Base-by-base conservation (phyloP, 2,329 filamentous ascomycete genomes). In the Sporothrix brunneoviolacea region DNA sequence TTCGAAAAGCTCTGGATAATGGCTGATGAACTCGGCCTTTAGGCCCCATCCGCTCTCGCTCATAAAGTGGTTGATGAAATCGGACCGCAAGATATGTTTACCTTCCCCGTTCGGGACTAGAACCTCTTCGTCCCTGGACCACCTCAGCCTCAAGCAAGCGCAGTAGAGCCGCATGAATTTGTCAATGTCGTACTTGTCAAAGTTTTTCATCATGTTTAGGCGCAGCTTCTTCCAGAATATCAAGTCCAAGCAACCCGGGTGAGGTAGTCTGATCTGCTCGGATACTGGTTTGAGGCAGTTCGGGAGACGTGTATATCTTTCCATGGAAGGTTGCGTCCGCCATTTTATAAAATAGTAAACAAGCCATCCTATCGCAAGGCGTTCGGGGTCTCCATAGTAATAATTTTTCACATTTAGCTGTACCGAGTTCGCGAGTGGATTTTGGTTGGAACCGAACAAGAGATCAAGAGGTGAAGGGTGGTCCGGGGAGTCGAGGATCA, bases 301-400 rank as follows among this genome's bases (percentile, higher is more conserved):
- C 4, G 44, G 50, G 15, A 52, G 38, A 15, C 33, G 27, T 4
- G 39, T 13, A 9, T 43, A 52, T 2, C 50, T 22, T 22, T 38
- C 44, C 2, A 37, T 24, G 8, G 27, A 43, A 10, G 50, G 50
- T 18, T 44, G 27, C 4, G 44, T 52, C 18, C 50, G 50, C 50
- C 50, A 52, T n/a, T 48, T 52, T 22, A 48, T 43, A 32, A 35
- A 52, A 32, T 37, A 19, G 33, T 52, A 48, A 12, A 22, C 18
- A 3, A 48, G n/a, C n/a, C 39, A 32, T 18, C 38, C 50, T 4
- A 48, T 27, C 19, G 43, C 38, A 4, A 52, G 21, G 5, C 50
- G 50, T 16, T 48, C 50, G 6, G 27, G 30, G 8, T 36, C 12
- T 7, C 43, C 37, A 2, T 27, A 19, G 15, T 42, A 47, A 13